Evolutionary conservation across 2,329 filamentous ascomycete species (phyloP).

Genomic region (Calycina herbarum): DNA sequence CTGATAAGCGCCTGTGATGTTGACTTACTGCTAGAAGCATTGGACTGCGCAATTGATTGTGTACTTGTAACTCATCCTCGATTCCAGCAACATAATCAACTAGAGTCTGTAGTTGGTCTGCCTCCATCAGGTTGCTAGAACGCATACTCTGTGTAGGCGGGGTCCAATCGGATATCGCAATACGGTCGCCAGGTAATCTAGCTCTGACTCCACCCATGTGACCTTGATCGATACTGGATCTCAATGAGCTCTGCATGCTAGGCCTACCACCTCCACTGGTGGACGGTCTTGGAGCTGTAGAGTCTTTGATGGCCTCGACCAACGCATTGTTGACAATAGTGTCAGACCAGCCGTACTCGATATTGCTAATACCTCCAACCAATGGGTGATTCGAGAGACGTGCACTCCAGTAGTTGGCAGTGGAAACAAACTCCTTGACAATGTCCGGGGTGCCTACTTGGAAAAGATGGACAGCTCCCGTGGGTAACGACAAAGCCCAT

Average conservation of each 20-base stretch:
- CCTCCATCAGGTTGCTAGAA: constrained; percentile 73
- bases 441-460: constrained; percentile 95
- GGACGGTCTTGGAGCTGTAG: constrained; percentile 33
- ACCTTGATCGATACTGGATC: constrained; percentile 55
- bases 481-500: constrained; percentile 89
- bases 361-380: constrained; percentile 89
- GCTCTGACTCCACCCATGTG: constrained; percentile 37
- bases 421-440: constrained; percentile 88
- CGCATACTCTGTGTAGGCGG: constrained; percentile 90
- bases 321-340: constrained; percentile 60
- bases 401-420: constrained; percentile 97
- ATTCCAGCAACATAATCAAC: constrained; percentile 79
- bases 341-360: constrained; percentile 97
- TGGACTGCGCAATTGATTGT: constrained; percentile 83
- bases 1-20: not conserved
- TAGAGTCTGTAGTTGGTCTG: constrained; percentile 76
- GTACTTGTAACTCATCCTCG: constrained; percentile 79
- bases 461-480: constrained; percentile 95
- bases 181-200: constrained; percentile 80
- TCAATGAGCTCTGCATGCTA: constrained; percentile 59
- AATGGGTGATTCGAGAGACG: constrained; percentile 91
- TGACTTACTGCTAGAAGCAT: constrained; percentile 75
- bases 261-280: constrained; percentile 32
- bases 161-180: constrained; percentile 82
- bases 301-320: constrained; percentile 54